These are phyloP conservation scores for Chaetomium sp. DNA, from an alignment of 2,329 filamentous ascomycete genomes.

Conservation along the genomic window DNA sequence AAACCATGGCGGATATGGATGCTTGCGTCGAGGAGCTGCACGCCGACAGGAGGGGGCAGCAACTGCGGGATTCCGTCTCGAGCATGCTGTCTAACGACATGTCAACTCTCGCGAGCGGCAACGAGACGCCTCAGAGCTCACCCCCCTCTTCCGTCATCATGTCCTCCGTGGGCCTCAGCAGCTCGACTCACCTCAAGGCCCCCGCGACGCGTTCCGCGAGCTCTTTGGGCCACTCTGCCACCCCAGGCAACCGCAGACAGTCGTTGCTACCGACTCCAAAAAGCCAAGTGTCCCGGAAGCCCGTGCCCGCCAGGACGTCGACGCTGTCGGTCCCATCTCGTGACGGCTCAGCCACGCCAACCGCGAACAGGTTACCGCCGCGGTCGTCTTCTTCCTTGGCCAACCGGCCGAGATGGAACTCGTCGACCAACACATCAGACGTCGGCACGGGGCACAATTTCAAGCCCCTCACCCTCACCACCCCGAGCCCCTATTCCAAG, in stretches of 20 bases:
- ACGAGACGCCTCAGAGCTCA: constrained; percentile 71
- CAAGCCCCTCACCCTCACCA: constrained; percentile 62
- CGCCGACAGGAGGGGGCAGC: constrained; percentile 64
- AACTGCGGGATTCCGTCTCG: constrained; percentile 88
- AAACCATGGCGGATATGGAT: constrained; percentile 78
- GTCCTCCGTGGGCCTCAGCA: constrained; percentile 53
- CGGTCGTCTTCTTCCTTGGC: constrained; percentile 51
- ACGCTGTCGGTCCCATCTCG: constrained; percentile 46
- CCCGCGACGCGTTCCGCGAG: constrained; percentile 53
- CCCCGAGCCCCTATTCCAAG: constrained; percentile 60
- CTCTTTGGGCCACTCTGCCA: constrained; percentile 49
- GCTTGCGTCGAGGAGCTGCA: constrained; percentile 72
- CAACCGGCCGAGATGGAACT: constrained; percentile 73
- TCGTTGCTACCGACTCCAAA: constrained; percentile 52
- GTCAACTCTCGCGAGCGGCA: constrained; percentile 65
- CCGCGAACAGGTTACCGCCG: constrained; percentile 46
- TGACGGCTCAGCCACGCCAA: constrained; percentile 55
- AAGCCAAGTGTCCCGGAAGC: constrained; percentile 46
- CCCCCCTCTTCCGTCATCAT: constrained; percentile 64
- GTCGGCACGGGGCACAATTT: constrained; percentile 70
- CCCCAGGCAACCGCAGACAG: constrained; percentile 50
- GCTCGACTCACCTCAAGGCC: constrained; percentile 39
- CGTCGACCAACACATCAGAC: constrained; percentile 63
- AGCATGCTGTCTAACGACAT: constrained; percentile 85
- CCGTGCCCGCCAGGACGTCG: constrained; percentile 49